Conservation (phyloP, 768 basidiomycete genomes). For the Lactarius hatsudake region DNA sequence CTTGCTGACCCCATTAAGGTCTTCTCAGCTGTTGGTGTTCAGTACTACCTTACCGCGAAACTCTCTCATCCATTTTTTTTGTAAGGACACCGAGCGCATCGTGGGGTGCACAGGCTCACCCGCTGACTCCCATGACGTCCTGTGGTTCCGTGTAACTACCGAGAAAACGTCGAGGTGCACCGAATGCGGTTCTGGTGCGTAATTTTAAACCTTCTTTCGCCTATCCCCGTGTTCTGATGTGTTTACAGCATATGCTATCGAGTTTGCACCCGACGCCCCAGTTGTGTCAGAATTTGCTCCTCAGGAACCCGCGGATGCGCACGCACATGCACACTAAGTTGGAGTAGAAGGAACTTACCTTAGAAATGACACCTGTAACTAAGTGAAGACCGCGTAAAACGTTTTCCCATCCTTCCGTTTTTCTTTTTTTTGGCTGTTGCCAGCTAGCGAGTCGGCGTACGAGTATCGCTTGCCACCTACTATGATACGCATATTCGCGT, state of each 20-base stretch:
- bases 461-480: background rate
- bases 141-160: slow-evolving; percentile 73
- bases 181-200: slow-evolving; percentile 90
- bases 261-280: slow-evolving; percentile 33
- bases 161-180: slow-evolving; percentile 77
- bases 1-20: slow-evolving; percentile 84
- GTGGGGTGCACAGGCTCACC: slow-evolving; percentile 95
- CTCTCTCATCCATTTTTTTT: slow-evolving; percentile 11
- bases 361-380: slow-evolving; percentile 22
- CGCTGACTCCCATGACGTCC: slow-evolving; percentile 90
- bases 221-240: slow-evolving; percentile 6
- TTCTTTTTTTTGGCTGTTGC: background rate
- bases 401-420: background rate
- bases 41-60: slow-evolving; percentile 1
- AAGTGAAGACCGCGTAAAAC: slow-evolving; percentile 6
- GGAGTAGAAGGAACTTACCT: background rate
- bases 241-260: slow-evolving; percentile 64
- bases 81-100: slow-evolving; percentile 79
- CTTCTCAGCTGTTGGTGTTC: slow-evolving; percentile 70
- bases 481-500: background rate
- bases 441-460: background rate
- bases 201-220: background rate
- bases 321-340: slow-evolving; percentile 17
- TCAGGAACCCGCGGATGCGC: slow-evolving; percentile 24
- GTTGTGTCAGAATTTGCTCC: slow-evolving; percentile 25